Base-by-base conservation (phyloP, 2,329 filamentous ascomycete species). In the Orbilia javanica region DNA sequence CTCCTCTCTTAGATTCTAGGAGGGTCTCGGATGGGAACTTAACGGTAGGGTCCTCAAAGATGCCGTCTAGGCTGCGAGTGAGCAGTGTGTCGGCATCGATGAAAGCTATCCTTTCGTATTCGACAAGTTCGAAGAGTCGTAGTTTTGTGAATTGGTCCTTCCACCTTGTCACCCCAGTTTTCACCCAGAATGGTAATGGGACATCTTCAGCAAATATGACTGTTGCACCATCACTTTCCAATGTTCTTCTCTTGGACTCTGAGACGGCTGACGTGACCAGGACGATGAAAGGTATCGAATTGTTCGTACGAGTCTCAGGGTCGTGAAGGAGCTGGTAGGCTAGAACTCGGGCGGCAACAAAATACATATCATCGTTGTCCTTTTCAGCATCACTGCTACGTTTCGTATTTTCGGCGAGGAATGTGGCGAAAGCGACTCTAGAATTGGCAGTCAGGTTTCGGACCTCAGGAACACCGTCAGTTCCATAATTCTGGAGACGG, bases 111-210 rank as follows among this genome's bases (percentile, higher is more conserved):
- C 84, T 83, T 10, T 84, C 82, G 80, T 84, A 86, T 63, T 86
- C 80, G 3, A 83, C 84, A 82, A 85, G 82, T 68, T 85, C 82
- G 50, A 86, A 84, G 4, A 86, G 78, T 10, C 84, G 83, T 15
- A 87, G 82, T 80, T 86, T 86, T 22, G 83, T 84, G 79, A 86
- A 85, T 70, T 84, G 83, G 70, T 86, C 84, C 39, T 84, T 83
- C 84, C 84, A 86, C 46, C 85, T 82, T 1, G 82, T 80, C 4
- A 84, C 82, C 4, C 83, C 83, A 0, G 84, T 83, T 31, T 82
- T 82, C 20, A 86, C 82, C 84, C 84, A 85, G 66, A 81, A 82
- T 2, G 81, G 80, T 1, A 83, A 44, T 2, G 81, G 72, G 0
- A 85, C 81, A 52, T 84, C 83, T 11, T 84, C 81, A 4, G 84